Conservation (phyloP, 805 yeast genomes). For the Kazachstania taianensis region DNA sequence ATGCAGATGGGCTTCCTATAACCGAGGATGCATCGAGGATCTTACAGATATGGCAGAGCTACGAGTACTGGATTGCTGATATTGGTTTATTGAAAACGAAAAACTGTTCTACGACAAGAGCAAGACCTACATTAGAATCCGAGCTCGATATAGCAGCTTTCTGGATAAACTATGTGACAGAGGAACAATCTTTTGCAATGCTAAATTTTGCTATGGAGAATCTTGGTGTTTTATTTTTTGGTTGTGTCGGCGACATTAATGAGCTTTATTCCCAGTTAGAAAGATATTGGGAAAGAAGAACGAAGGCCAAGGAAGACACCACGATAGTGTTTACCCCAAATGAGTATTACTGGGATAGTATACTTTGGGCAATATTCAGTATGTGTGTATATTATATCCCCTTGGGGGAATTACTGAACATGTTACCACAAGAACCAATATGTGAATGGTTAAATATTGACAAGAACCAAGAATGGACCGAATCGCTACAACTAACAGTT, state of each 20-base stretch:
- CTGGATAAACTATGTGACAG: conserved; percentile 11
- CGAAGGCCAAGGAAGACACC: conserved; percentile 3
- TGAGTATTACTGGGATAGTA: conserved; percentile 18
- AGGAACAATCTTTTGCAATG: conserved; percentile 17
- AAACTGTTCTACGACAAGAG: conserved; percentile 4
- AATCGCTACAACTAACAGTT: conserved; percentile 10
- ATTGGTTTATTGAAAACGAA: conserved; percentile 18
- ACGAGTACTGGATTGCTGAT: conserved; percentile 22
- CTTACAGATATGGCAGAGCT: conserved; percentile 22
- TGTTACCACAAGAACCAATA: conserved; percentile 8
- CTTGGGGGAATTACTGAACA: conserved; percentile 6
- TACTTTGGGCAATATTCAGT: conserved; percentile 25
- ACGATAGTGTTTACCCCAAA: conserved; percentile 12
- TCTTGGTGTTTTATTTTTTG: conserved; percentile 26
- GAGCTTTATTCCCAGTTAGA: conserved; percentile 21
- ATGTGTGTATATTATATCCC: conserved; percentile 25
- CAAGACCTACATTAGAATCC: conserved; percentile 3
- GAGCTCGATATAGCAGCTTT: conserved; percentile 8
- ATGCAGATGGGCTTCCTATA: background rate
- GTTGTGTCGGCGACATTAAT: conserved; percentile 24
- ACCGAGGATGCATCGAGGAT: conserved; percentile 5
- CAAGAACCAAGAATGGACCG: conserved; percentile 9
- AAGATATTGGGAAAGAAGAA: conserved; percentile 17
- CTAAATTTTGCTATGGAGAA: conserved; percentile 24
- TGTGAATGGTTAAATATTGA: conserved; percentile 6